Conservation (phyloP, 139 green algal species). For the Picochlorum sp. region DNA sequence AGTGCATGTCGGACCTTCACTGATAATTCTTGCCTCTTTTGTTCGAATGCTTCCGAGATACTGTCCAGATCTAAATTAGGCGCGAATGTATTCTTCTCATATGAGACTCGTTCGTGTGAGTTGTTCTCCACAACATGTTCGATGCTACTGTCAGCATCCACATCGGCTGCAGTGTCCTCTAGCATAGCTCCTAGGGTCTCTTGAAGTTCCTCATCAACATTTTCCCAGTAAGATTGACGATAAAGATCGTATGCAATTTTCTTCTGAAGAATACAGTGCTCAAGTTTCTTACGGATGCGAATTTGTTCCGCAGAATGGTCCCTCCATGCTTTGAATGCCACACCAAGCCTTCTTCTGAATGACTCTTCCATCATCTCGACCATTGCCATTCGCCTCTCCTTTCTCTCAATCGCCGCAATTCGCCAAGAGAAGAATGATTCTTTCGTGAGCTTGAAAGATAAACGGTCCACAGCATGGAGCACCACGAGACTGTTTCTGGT, state of each 20-base stretch:
- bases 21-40: background rate
- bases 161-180: constrained; percentile 19
- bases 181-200: constrained; percentile 41
- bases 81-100: no score
- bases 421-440: constrained; percentile 20
- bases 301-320: constrained; percentile 13
- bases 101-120: no score
- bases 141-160: no score
- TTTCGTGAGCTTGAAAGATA: constrained; percentile 2
- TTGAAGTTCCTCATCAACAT: constrained; percentile 57
- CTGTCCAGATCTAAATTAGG: background rate
- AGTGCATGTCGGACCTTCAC: background rate
- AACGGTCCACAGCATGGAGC: constrained; percentile 18
- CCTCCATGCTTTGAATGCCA: constrained; percentile 27
- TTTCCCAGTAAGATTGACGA: constrained; percentile 66
- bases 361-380: constrained; percentile 21
- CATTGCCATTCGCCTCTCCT: constrained; percentile 17
- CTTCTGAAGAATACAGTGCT: constrained; percentile 52
- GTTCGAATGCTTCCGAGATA: background rate
- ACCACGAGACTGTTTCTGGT: background rate
- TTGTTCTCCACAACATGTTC: no score
- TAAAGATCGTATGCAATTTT: constrained; percentile 52
- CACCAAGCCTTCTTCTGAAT: constrained; percentile 10
- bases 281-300: constrained; percentile 15
- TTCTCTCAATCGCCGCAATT: constrained; percentile 10